Evolutionary conservation across 805 yeast genomes (phyloP), one percentile per base, ranked within the genome.

Genomic region (Ogataea corticis): DNA sequence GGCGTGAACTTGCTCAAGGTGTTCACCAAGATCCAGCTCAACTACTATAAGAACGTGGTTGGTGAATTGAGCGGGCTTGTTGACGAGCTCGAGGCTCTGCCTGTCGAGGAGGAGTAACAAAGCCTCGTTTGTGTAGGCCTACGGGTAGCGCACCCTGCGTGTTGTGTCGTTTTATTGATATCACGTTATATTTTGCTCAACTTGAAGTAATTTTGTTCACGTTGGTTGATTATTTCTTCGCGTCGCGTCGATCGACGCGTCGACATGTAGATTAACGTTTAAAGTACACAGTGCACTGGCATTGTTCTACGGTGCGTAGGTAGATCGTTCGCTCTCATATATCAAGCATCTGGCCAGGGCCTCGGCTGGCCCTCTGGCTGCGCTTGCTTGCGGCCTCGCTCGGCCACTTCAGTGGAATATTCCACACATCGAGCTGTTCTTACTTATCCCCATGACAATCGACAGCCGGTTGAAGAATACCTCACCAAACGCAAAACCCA

Each of bases 401-500:
- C n/a, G n/a, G 25, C 25, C 27, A 23, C 27, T 13, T 40, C 16
- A 65, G 48, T 65, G 69, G 10, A 62, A 34, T 12, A 55, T 42
- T 13, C 62, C 59, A 44, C 70, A 64, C 3, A 65, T 51, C 2
- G 67, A 51, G 42, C 59, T 53, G 36, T 61, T 56, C 44, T 67
- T 69, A 46, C 70, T 69, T 17, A 76, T 55, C 14, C 60, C 63
- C 38, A 68, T 31, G 7, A 66, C 68, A 28, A 69, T 73, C 19
- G 77, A 59, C 38, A 81, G 62, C 61, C 87, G 77, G 54, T 83
- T 83, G 65, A 83, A 84, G 55, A 79, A 75, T 35, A 85, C 79
- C 56, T 85, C 87, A 30, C 88, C 87, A 45, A 84, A 67, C 0
- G 90, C 75, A 48, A 84, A 67, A 10, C 95, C 95, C 14, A 82